These are phyloP conservation scores for Neoboletus magnificus DNA, from an alignment of 768 basidiomycete genomes.

Conservation along the genomic window DNA sequence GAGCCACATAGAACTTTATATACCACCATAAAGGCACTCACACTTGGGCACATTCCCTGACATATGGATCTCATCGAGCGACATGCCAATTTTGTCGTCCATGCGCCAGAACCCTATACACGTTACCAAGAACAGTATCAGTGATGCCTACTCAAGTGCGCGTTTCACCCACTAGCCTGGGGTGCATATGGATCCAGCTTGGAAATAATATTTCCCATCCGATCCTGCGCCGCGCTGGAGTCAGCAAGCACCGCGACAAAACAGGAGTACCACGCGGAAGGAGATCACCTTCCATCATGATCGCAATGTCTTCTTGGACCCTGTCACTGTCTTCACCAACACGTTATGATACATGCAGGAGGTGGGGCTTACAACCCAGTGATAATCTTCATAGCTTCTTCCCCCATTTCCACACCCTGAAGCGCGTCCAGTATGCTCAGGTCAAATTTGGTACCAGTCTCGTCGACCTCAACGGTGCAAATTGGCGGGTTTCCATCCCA, in stretches of 20 bases:
- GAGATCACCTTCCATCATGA: conserved; percentile 56
- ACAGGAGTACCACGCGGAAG: conserved; percentile 5
- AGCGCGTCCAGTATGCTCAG: conserved; percentile 35
- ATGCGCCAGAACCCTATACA: conserved; percentile 70
- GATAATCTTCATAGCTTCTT: conserved; percentile 59
- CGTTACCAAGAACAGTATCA: conserved; percentile 1
- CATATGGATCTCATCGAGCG: conserved; percentile 69
- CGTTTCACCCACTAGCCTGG: conserved; percentile 42
- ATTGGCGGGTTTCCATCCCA: conserved; percentile 48
- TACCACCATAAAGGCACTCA: conserved; percentile 33
- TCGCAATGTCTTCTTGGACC: conserved; percentile 54
- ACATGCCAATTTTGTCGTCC: conserved; percentile 69
- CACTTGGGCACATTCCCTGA: conserved; percentile 72
- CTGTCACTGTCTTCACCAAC: conserved; percentile 27
- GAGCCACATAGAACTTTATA: not conserved
- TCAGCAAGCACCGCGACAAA: conserved; percentile 19
- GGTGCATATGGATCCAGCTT: conserved; percentile 66
- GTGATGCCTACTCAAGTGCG: not conserved
- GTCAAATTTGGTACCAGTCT: conserved; percentile 47
- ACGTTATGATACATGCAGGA: not conserved
- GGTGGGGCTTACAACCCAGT: conserved; percentile 51
- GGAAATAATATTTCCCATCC: conserved; percentile 72
- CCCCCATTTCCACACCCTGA: conserved; percentile 27
- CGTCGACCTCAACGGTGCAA: conserved; percentile 48
- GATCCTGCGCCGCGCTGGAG: conserved; percentile 39